Evolutionary conservation across 306 rosid genomes (phyloP), one percentile per base, ranked within the genome.

Genomic region (Corylus americana): DNA sequence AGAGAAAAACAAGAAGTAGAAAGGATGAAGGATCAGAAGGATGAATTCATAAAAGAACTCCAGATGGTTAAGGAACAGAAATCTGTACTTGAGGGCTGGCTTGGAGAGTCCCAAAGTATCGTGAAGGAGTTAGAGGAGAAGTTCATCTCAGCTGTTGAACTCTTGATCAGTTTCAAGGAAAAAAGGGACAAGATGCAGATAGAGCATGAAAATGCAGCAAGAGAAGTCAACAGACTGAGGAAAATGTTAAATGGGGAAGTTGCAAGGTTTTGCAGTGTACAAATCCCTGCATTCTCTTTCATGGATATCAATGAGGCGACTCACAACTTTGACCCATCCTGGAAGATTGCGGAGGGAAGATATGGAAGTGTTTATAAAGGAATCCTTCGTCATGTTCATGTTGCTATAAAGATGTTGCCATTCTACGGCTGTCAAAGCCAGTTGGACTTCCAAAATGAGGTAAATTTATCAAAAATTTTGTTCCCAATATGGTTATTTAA

Each of bases 381-480:
- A 53, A 14, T 84, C 83, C 91, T 92, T 83, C 82, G 89, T 80
- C 88, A 91, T 80, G 83, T 88, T 95, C 90, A 82, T 74, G 98
- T 95, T 84, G 97, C 92, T 73, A 89, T 95, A 83, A 95, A 83
- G 90, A 95, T 95, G 98, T 81, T 95, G 73, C 98, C 98, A 17
- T 92, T 95, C 11, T 95, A 95, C 87, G 97, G 98, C 55, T 74
- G 85, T 82, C 92, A 91, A 67, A 89, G 85, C 67, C 93, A 86
- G 54, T 48, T 45, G 14, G 90, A 85, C 44, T 95, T 95, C 80
- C 91, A 85, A 77, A 79, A 76, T 50, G 90, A 88, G 98, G 98
- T 95, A 89, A 79, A 82, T n/a, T 83, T 76, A 55, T 42, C 50
- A 27, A 69, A 68, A 74, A 42, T 9, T 72, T 55, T 68, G 74